These are phyloP conservation scores for Xylaria sp. DNA, from an alignment of 2,329 filamentous ascomycete species.

Conservation along the genomic window DNA sequence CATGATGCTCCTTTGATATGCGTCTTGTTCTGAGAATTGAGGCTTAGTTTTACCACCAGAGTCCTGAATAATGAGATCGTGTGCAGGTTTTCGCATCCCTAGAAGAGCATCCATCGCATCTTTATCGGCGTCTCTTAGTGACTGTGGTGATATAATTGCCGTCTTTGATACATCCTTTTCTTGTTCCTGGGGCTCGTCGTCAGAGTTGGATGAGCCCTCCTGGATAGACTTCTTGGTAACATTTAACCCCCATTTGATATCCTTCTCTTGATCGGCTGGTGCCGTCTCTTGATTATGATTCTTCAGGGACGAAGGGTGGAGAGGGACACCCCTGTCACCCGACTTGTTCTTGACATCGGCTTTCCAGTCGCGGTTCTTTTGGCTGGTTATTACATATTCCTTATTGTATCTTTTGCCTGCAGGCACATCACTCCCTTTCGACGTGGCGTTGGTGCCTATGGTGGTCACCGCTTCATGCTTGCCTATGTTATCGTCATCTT, in stretches of 20 bases:
- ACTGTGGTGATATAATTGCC: constrained; percentile 31
- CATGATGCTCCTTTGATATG: constrained; percentile 76
- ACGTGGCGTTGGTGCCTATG: constrained; percentile 47
- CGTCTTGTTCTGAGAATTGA: constrained; percentile 69
- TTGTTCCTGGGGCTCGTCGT: constrained; percentile 28
- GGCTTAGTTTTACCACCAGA: constrained; percentile 35
- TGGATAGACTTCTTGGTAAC: constrained; percentile 47
- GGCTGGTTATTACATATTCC: constrained; percentile 46
- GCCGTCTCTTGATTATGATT: constrained; percentile 42
- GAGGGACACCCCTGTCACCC: constrained; percentile 14
- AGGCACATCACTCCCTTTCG: constrained; percentile 34
- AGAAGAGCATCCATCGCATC: constrained; percentile 75
- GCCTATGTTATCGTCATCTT: constrained; percentile 48
- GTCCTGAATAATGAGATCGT: constrained; percentile 64
- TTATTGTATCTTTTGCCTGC: constrained; percentile 34
- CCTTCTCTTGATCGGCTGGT: constrained; percentile 50
- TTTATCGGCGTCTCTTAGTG: constrained; percentile 53
- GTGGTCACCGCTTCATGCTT: constrained; percentile 51
- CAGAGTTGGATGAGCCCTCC: constrained; percentile 31
- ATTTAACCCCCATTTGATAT: constrained; percentile 54
- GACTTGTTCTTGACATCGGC: constrained; percentile 46
- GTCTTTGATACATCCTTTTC: constrained; percentile 25
- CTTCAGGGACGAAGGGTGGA: constrained; percentile 15
- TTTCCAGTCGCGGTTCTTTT: constrained; percentile 52
- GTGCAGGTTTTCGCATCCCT: constrained; percentile 59